These are phyloP conservation scores for Berberis thunbergii DNA, from an alignment of 164 flowering plant species.

Conservation along the genomic window DNA sequence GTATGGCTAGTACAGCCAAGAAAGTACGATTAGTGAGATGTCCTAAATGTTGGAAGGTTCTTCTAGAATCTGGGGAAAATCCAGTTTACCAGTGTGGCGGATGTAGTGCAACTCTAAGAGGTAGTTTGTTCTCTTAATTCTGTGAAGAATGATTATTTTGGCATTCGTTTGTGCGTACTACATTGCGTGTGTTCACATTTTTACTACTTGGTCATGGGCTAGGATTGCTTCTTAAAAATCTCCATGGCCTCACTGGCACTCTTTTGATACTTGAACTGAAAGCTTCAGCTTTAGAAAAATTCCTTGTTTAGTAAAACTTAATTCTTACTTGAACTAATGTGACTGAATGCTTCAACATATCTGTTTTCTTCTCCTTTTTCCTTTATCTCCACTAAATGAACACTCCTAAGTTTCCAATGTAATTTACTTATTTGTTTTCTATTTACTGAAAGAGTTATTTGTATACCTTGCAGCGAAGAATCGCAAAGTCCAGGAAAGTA, in stretches of 20 bases:
- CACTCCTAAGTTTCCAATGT: too few species aligned
- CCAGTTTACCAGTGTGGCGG: constrained; percentile 73
- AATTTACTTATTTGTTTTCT: background rate
- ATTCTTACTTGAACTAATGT: too few species aligned
- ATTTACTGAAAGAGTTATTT: background rate
- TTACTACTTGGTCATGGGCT: too few species aligned
- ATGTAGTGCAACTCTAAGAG: constrained; percentile 55
- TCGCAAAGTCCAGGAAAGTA: constrained; percentile 7
- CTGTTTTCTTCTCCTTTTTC: too few species aligned
- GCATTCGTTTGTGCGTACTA: background rate
- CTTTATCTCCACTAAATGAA: too few species aligned
- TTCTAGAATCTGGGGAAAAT: constrained; percentile 44
- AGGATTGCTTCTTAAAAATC: too few species aligned
- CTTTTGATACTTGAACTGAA: too few species aligned
- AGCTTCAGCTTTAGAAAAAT: too few species aligned
- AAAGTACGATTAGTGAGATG: constrained; percentile 59
- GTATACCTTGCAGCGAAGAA: constrained; percentile 31
- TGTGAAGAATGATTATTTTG: background rate
- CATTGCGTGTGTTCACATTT: too few species aligned
- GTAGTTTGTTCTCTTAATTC: constrained; percentile 21
- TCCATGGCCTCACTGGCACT: too few species aligned
- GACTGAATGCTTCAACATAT: too few species aligned
- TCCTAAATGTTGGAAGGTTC: constrained; percentile 56
- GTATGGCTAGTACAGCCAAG: constrained; percentile 22
- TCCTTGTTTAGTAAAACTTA: too few species aligned